Percentiles rank a stretch among this genome's conserved stretches.
Evolutionary conservation across 2,329 filamentous ascomycete species (phyloP).

Genomic region (Davidsoniella virescens): DNA sequence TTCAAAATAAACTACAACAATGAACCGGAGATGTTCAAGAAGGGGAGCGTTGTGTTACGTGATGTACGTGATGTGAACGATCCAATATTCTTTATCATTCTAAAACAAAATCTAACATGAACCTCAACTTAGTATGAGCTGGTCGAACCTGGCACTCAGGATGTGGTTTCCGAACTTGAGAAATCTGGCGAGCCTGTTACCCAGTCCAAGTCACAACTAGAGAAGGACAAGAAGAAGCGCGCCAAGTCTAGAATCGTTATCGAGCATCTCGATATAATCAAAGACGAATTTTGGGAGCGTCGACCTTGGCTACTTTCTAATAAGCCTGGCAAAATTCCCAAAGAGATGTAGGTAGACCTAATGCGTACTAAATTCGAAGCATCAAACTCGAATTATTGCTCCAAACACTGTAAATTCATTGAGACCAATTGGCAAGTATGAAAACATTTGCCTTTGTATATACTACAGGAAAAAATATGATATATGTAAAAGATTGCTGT

Average conservation of each 20-base stretch:
- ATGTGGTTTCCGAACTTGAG: constrained; percentile 30
- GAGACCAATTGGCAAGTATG: neutral
- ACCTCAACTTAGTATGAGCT: constrained; percentile 44
- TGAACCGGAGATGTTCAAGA: constrained; percentile 80
- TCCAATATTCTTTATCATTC: neutral
- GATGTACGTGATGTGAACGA: constrained; percentile 42
- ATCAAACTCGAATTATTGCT: neutral
- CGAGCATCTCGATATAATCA: constrained; percentile 86
- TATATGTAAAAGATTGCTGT: neutral
- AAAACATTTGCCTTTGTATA: neutral
- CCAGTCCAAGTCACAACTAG: constrained; percentile 61
- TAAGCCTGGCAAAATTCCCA: constrained; percentile 54
- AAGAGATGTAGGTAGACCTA: constrained; percentile 29
- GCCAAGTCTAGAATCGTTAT: constrained; percentile 67
- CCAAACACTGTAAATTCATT: neutral
- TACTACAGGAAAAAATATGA: neutral
- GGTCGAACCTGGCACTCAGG: constrained; percentile 39
- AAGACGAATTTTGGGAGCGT: constrained; percentile 81
- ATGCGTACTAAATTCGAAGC: neutral
- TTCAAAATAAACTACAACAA: constrained; percentile 98
- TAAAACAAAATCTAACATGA: neutral
- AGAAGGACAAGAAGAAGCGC: constrained; percentile 68
- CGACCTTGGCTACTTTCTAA: constrained; percentile 72
- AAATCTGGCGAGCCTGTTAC: constrained; percentile 32
- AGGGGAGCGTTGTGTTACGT: constrained; percentile 79